phyloP scores from a whole-genome alignment of 805 yeast species.

The Myxozyma geophila region DNA sequence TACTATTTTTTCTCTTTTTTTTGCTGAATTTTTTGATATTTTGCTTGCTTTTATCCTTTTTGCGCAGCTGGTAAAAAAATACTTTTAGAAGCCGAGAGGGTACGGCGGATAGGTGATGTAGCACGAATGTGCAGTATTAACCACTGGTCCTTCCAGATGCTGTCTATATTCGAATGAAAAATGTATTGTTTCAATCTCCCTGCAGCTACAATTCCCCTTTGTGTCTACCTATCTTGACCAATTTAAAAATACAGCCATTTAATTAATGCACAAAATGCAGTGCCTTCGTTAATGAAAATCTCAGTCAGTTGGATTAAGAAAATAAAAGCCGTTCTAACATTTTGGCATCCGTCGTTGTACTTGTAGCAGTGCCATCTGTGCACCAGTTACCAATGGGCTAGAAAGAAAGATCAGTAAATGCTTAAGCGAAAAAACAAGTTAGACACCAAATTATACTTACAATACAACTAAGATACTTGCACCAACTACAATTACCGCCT shows the following conservation, averaged over 20 bases:
- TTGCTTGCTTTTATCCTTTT: neutral
- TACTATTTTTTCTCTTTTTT: slow-evolving; percentile 47
- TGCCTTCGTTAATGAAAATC: neutral
- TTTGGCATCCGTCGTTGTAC: neutral
- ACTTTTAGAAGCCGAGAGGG: neutral
- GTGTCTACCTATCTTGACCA: neutral
- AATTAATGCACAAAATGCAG: neutral
- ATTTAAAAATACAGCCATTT: neutral
- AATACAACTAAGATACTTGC: slow-evolving; percentile 68
- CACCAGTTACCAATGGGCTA: slow-evolving; percentile 31
- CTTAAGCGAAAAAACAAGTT: neutral
- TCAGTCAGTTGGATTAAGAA: neutral
- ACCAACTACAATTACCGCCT: slow-evolving; percentile 65
- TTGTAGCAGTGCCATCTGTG: slow-evolving; percentile 13
- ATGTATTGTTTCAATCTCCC: too few relatives aligned
- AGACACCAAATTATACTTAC: slow-evolving; percentile 5
- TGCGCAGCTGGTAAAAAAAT: neutral
- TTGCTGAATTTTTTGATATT: neutral
- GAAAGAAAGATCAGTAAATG: neutral
- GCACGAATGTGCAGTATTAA: too few relatives aligned
- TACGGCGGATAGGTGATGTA: too few relatives aligned
- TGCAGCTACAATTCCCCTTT: too few relatives aligned
- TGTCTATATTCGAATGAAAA: too few relatives aligned
- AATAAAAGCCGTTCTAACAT: neutral
- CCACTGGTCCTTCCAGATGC: too few relatives aligned